Conservation (phyloP, 140 eudicot genomes). For the Cichorium intybus region DNA sequence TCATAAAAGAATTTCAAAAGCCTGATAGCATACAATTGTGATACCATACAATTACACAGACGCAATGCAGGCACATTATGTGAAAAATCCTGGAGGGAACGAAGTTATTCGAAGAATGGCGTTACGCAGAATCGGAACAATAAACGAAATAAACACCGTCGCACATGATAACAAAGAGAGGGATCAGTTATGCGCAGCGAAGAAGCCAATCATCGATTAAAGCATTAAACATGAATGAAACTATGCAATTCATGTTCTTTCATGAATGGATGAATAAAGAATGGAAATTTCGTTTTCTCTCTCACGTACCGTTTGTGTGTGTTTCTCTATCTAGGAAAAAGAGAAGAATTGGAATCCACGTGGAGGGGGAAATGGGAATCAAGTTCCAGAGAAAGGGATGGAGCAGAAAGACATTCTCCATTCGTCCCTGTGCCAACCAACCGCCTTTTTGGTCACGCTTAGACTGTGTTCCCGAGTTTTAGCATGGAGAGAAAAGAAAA, state of each 20-base stretch:
- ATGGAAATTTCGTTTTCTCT: background rate
- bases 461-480: too few relatives aligned
- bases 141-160: slow-evolving; percentile 17
- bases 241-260: slow-evolving; percentile 8
- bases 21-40: background rate
- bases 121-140: slow-evolving; percentile 17
- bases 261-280: slow-evolving; percentile 8
- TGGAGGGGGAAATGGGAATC: too few relatives aligned
- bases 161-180: slow-evolving; percentile 35
- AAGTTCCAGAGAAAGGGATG: too few relatives aligned
- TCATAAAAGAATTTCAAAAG: background rate
- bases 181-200: background rate
- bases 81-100: slow-evolving; percentile 14
- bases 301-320: background rate
- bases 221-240: slow-evolving; percentile 4
- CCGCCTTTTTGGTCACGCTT: too few relatives aligned
- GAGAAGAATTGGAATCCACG: slow-evolving; percentile 6
- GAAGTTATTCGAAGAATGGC: slow-evolving; percentile 22
- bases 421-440: too few relatives aligned
- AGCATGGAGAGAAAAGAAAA: too few relatives aligned
- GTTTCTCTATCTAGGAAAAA: background rate
- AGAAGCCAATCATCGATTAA: slow-evolving; percentile 13
- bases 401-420: too few relatives aligned
- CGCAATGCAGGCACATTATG: background rate
- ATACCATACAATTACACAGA: background rate